phyloP scores from a whole-genome alignment of 2,329 filamentous ascomycete species.

The Pseudogymnoascus destructans region DNA sequence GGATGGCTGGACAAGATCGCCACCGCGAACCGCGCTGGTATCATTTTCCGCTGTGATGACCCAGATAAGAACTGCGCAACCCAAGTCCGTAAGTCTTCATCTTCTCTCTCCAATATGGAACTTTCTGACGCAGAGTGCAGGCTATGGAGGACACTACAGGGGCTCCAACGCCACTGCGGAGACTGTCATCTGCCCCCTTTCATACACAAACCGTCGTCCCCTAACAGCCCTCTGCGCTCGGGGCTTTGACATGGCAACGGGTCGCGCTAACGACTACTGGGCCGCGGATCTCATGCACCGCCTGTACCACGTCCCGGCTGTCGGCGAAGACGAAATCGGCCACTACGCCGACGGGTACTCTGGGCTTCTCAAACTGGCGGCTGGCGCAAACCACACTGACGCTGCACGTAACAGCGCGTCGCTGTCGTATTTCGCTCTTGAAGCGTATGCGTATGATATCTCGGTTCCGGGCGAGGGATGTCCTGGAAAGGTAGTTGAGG shows the following conservation, averaged over 20 bases:
- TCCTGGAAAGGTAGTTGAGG: constrained; percentile 30
- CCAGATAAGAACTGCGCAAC: constrained; percentile 49
- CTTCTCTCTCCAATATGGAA: background rate
- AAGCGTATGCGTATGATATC: constrained; percentile 53
- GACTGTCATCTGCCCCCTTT: constrained; percentile 56
- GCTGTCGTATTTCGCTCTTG: constrained; percentile 56
- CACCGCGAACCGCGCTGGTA: constrained; percentile 40
- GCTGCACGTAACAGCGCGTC: constrained; percentile 45
- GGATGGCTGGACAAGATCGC: constrained; percentile 51
- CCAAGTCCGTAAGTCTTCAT: constrained; percentile 30
- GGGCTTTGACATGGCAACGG: constrained; percentile 47
- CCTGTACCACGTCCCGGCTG: constrained; percentile 46
- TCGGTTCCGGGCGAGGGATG: constrained; percentile 51
- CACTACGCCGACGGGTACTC: constrained; percentile 49
- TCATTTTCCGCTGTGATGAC: constrained; percentile 57
- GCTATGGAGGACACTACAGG: constrained; percentile 56
- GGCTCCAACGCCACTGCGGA: constrained; percentile 50
- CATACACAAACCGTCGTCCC: constrained; percentile 42
- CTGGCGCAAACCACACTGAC: constrained; percentile 33
- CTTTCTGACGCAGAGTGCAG: constrained; percentile 26
- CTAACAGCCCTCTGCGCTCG: constrained; percentile 47
- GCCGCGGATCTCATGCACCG: constrained; percentile 55
- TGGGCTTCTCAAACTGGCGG: constrained; percentile 39
- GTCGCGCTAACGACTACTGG: constrained; percentile 48
- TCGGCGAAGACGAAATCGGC: constrained; percentile 46